These are phyloP conservation scores for Conticribra weissflogii DNA, from an alignment of 108 stramenopile genomes.

Conservation along the genomic window DNA sequence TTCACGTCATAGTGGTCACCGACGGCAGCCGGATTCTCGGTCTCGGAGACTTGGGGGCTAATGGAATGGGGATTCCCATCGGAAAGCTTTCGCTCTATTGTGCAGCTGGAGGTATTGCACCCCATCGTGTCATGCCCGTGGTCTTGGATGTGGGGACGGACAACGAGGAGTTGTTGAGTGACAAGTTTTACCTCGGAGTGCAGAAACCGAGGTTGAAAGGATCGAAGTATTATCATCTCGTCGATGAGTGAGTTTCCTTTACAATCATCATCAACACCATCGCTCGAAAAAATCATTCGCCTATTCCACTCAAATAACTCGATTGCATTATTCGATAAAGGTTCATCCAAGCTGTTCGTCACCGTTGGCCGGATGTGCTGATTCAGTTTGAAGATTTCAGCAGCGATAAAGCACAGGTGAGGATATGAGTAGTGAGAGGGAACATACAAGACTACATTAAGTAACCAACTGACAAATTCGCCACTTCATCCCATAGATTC, in stretches of 20 bases:
- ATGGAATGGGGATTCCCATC: conserved; percentile 96
- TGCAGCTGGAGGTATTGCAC: conserved; percentile 97
- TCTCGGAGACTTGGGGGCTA: conserved; percentile 95
- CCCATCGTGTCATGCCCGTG: conserved; percentile 95
- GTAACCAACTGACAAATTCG: background rate
- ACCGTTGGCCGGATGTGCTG: conserved; percentile 92
- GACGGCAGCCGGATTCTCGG: conserved; percentile 97
- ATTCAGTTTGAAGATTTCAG: conserved; percentile 99
- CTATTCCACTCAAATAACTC: too few relatives aligned
- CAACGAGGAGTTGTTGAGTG: conserved; percentile 88
- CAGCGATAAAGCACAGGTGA: conserved; percentile 74
- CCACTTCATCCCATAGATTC: conserved; percentile 29
- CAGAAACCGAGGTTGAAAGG: conserved; percentile 81
- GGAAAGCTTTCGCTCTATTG: conserved; percentile 96
- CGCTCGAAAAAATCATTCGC: background rate
- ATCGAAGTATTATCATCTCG: conserved; percentile 80
- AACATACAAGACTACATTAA: background rate
- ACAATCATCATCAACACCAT: background rate
- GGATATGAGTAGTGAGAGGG: background rate
- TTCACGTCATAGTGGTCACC: conserved; percentile 96
- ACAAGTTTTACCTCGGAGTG: conserved; percentile 94
- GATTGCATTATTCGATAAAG: background rate
- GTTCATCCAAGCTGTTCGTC: conserved; percentile 94
- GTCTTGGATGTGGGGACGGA: conserved; percentile 98
- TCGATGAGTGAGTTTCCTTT: conserved; percentile 74